These are phyloP conservation scores for Flaveria linearis DNA, from an alignment of 129 eudicot genomes.

Conservation along the genomic window DNA sequence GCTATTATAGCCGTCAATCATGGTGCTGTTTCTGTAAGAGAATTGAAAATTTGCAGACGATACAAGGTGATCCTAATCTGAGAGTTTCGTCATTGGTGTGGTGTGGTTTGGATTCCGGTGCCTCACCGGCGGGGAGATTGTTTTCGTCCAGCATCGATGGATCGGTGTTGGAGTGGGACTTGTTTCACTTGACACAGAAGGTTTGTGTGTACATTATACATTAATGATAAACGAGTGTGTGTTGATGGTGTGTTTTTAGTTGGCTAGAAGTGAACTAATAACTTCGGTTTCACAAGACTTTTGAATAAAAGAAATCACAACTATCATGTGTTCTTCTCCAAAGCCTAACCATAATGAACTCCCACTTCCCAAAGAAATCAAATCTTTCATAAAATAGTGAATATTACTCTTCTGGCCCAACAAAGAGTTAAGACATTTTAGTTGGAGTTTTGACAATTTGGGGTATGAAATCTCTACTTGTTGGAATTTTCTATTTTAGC, in stretches of 20 bases:
- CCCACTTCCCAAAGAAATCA: too few relatives aligned
- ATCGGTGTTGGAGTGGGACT: slow-evolving; percentile 85
- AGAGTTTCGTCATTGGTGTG: slow-evolving; percentile 80
- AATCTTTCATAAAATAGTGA: not conserved
- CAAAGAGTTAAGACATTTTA: not conserved
- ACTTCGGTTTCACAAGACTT: not conserved
- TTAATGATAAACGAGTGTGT: not conserved
- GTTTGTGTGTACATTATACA: slow-evolving; percentile 23
- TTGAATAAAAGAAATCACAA: not conserved
- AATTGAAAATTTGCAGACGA: slow-evolving; percentile 33
- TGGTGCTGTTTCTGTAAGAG: too few relatives aligned
- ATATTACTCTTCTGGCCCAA: not conserved
- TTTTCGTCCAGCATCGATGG: slow-evolving; percentile 93
- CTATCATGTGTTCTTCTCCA: not conserved
- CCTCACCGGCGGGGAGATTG: slow-evolving; percentile 48
- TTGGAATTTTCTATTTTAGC: not conserved
- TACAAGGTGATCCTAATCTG: slow-evolving; percentile 68
- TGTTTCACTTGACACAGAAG: slow-evolving; percentile 63
- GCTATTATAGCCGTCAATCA: too few relatives aligned
- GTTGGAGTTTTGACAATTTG: not conserved
- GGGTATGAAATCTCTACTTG: not conserved
- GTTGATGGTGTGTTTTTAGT: not conserved
- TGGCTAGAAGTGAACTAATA: too few relatives aligned
- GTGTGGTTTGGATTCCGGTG: slow-evolving; percentile 58
- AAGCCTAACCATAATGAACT: not conserved